Evolutionary conservation across 2,329 filamentous ascomycete species (phyloP).

Genomic region (Pseudopyrenochaeta lycopersici): DNA sequence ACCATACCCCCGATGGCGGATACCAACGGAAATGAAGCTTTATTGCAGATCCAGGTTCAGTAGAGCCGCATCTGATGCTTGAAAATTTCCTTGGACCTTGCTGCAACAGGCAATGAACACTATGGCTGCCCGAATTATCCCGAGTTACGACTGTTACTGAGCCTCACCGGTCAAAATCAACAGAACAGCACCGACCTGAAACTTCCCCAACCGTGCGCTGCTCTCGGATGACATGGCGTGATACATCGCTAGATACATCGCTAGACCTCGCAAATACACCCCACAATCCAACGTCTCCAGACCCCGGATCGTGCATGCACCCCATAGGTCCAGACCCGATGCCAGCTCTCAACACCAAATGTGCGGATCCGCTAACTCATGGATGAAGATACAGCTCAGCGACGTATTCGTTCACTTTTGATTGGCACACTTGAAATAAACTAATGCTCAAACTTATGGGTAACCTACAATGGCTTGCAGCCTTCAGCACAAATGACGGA

Average conservation of each 20-base stretch:
- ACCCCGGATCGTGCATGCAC: background rate
- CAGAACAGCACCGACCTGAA: background rate
- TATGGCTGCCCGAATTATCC: constrained; percentile 11
- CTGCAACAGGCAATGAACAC: background rate
- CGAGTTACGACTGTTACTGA: constrained; percentile 5
- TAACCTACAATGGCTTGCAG: background rate
- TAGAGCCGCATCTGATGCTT: background rate
- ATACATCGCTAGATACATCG: constrained; percentile 3
- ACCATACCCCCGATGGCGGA: constrained; percentile 7
- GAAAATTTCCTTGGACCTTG: background rate
- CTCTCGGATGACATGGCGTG: constrained; percentile 28
- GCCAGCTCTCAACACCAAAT: background rate
- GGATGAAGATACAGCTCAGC: background rate
- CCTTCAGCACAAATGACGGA: background rate
- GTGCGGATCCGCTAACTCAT: background rate
- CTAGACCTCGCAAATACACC: background rate
- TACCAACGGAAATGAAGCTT: constrained; percentile 13
- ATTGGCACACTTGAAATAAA: background rate
- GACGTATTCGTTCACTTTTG: background rate
- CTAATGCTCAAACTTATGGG: background rate
- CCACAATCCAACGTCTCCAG: constrained; percentile 6
- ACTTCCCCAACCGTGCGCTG: constrained; percentile 3
- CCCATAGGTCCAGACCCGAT: background rate
- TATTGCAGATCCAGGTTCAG: constrained; percentile 3
- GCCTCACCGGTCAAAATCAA: background rate